A percentile compares a stretch with the other conserved stretches of the same genome.
Evolutionary conservation across 441 rosid genomes (phyloP).

Genomic region (Pelargonium fulgidum): DNA sequence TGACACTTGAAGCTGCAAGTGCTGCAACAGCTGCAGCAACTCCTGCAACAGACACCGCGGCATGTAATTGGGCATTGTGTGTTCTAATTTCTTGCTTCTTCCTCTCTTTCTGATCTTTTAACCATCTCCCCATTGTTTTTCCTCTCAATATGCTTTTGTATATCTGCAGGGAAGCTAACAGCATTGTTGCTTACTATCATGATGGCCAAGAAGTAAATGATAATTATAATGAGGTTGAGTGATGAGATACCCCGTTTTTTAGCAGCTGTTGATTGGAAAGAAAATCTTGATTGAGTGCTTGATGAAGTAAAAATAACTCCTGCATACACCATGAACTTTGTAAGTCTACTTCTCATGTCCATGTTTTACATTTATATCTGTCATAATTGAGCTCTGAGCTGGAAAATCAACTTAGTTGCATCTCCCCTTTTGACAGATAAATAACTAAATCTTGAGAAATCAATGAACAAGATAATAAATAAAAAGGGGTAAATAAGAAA

Average conservation of each 20-base stretch:
- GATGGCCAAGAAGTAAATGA: not conserved
- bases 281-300: slow-evolving; percentile 55
- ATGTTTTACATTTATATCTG: not conserved
- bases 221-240: slow-evolving; percentile 13
- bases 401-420: too few relatives aligned
- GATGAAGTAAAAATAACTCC: slow-evolving; percentile 63
- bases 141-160: slow-evolving; percentile 67
- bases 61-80: slow-evolving; percentile 79
- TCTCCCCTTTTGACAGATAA: not conserved
- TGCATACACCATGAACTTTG: slow-evolving; percentile 18
- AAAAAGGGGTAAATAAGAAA: slow-evolving; percentile 18
- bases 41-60: slow-evolving; percentile 87
- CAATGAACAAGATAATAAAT: not conserved
- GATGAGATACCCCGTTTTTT: slow-evolving; percentile 45
- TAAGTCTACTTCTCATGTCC: not conserved
- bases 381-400: not conserved
- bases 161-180: slow-evolving; percentile 34
- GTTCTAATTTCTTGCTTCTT: slow-evolving; percentile 80
- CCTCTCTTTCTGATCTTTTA: slow-evolving; percentile 86
- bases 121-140: slow-evolving; percentile 74
- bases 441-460: too few relatives aligned
- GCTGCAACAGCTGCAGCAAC: slow-evolving; percentile 91
- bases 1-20: slow-evolving; percentile 50
- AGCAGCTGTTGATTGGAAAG: slow-evolving; percentile 46
- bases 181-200: not conserved